These are phyloP conservation scores for Suhomyces canberraensis DNA, from an alignment of 805 yeast genomes.

Conservation along the genomic window DNA sequence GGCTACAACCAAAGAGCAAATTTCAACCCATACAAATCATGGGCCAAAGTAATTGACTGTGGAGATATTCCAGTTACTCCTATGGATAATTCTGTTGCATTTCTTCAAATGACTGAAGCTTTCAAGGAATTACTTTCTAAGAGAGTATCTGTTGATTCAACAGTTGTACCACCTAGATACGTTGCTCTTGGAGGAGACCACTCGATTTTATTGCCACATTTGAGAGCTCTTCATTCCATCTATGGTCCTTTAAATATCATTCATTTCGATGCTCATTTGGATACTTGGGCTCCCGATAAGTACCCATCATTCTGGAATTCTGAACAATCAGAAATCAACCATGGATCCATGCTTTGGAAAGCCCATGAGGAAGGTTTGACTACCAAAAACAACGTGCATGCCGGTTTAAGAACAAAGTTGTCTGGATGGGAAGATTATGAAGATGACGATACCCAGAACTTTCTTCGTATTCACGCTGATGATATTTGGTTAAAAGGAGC, in stretches of 20 bases:
- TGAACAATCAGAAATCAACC: slow-evolving; percentile 62
- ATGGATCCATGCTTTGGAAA: slow-evolving; percentile 86
- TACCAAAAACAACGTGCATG: slow-evolving; percentile 60
- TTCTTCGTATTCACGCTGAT: slow-evolving; percentile 65
- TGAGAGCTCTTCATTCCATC: slow-evolving; percentile 56
- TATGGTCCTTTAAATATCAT: slow-evolving; percentile 71
- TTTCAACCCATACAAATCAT: slow-evolving; percentile 46
- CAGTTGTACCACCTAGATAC: slow-evolving; percentile 50
- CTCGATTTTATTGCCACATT: slow-evolving; percentile 67
- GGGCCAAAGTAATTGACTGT: slow-evolving; percentile 53
- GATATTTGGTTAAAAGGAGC: slow-evolving; percentile 70
- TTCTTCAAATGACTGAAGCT: slow-evolving; percentile 51
- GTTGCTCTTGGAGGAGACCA: slow-evolving; percentile 84
- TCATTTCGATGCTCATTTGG: slow-evolving; percentile 84
- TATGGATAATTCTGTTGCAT: slow-evolving; percentile 54
- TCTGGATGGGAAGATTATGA: slow-evolving; percentile 61
- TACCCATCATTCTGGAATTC: slow-evolving; percentile 64
- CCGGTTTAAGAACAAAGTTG: slow-evolving; percentile 73
- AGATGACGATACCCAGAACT: slow-evolving; percentile 71
- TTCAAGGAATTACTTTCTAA: slow-evolving; percentile 54
- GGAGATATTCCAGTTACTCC: slow-evolving; percentile 59
- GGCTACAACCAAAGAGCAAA: slow-evolving; percentile 70
- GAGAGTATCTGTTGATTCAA: slow-evolving; percentile 22
- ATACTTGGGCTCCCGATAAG: slow-evolving; percentile 74
- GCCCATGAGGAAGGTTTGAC: slow-evolving; percentile 69